Evolutionary conservation across 2,329 filamentous ascomycete species (phyloP).

Genomic region (Hypoxylon sp.): DNA sequence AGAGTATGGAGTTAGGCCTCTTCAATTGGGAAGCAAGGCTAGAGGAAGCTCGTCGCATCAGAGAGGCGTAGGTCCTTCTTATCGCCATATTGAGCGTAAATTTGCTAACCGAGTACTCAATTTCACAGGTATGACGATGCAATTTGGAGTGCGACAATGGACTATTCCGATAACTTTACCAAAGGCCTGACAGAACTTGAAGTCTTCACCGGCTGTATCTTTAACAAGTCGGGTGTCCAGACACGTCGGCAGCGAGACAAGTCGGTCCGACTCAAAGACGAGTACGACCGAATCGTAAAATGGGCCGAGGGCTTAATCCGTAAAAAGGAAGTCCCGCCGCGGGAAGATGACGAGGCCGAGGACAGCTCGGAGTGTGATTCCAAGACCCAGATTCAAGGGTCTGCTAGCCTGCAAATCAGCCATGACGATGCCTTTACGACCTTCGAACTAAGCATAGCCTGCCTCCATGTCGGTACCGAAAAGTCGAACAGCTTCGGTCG

Average conservation of each 20-base stretch:
- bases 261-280: slow-evolving; percentile 66
- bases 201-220: slow-evolving; percentile 69
- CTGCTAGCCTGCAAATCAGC: neutral
- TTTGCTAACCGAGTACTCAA: slow-evolving; percentile 10
- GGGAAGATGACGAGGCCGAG: slow-evolving; percentile 27
- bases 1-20: slow-evolving; percentile 52
- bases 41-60: slow-evolving; percentile 61
- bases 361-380: slow-evolving; percentile 25
- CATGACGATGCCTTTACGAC: slow-evolving; percentile 32
- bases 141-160: slow-evolving; percentile 59
- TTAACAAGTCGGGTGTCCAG: slow-evolving; percentile 65
- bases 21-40: slow-evolving; percentile 56
- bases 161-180: slow-evolving; percentile 63
- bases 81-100: neutral
- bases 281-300: slow-evolving; percentile 63
- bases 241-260: slow-evolving; percentile 66
- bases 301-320: slow-evolving; percentile 59
- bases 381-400: neutral
- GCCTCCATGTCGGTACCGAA: slow-evolving; percentile 46
- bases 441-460: slow-evolving; percentile 53
- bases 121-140: slow-evolving; percentile 62
- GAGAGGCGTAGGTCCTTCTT: slow-evolving; percentile 59
- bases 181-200: slow-evolving; percentile 65
- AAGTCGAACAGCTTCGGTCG: slow-evolving; percentile 27
- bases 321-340: slow-evolving; percentile 41